Percentiles rank a stretch among this genome's conserved stretches.
Evolutionary conservation across 2,329 filamentous ascomycete genomes (phyloP).

Genomic region (Mariannaea sp.): DNA sequence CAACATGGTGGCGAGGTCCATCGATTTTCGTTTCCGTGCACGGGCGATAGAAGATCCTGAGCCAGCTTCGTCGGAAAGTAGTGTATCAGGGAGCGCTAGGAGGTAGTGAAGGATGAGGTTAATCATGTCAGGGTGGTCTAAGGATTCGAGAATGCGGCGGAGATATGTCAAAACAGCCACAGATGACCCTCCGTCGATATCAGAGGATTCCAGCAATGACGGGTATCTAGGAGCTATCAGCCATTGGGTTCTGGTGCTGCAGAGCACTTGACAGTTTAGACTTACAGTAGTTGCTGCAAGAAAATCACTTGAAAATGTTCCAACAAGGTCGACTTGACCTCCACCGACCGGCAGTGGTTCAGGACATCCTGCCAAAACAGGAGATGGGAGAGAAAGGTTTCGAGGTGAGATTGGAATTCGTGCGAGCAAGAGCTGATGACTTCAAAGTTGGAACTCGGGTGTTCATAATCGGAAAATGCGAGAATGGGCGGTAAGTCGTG

Average conservation of each 20-base stretch:
- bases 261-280: too few species aligned
- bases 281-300: constrained; percentile 87
- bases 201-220: constrained; percentile 92
- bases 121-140: constrained; percentile 93
- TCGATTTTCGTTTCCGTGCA: constrained; percentile 81
- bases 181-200: constrained; percentile 94
- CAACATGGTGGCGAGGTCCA: constrained; percentile 83
- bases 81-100: constrained; percentile 72
- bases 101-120: constrained; percentile 93
- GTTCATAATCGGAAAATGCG: constrained; percentile 85
- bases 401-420: constrained; percentile 82
- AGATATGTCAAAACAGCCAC: constrained; percentile 95
- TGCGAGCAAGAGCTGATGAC: constrained; percentile 74
- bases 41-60: constrained; percentile 63
- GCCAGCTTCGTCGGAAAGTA: constrained; percentile 43
- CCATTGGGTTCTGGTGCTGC: too few species aligned
- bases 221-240: constrained; percentile 76
- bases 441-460: constrained; percentile 70
- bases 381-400: constrained; percentile 92
- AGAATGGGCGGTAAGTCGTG: constrained; percentile 82
- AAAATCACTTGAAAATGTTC: constrained; percentile 98
- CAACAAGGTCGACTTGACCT: constrained; percentile 89
- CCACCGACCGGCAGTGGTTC: constrained; percentile 89
- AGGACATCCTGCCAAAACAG: constrained; percentile 98
- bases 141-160: constrained; percentile 83